Percentiles rank a stretch among this genome's conserved stretches.
phyloP scores from a whole-genome alignment of 495 filamentous ascomycete genomes.

The Amorphotheca resinae region DNA sequence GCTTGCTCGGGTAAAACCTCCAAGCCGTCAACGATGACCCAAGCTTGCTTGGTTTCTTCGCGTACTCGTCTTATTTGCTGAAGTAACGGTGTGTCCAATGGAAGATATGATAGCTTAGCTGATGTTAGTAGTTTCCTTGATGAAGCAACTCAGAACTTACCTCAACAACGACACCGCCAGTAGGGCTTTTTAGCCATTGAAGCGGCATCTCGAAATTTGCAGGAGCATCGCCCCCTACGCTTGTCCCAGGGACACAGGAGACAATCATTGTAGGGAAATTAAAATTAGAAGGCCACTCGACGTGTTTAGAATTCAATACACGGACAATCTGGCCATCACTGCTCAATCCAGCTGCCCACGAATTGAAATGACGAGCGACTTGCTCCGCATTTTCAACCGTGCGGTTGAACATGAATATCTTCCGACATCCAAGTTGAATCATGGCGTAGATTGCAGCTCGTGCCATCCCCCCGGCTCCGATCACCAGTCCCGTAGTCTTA shows the following conservation, averaged over 20 bases:
- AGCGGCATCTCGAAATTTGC: conserved; percentile 65
- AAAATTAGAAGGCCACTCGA: conserved; percentile 52
- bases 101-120: conserved; percentile 56
- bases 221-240: conserved; percentile 45
- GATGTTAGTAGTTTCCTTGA: conserved; percentile 11
- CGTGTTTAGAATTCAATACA: conserved; percentile 43
- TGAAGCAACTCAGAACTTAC: conserved; percentile 22
- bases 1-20: conserved; percentile 73
- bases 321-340: conserved; percentile 40
- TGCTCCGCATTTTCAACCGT: conserved; percentile 41
- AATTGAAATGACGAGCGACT: conserved; percentile 65
- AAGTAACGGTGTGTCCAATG: conserved; percentile 57
- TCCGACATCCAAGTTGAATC: conserved; percentile 62
- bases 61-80: conserved; percentile 48
- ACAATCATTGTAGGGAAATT: conserved; percentile 63
- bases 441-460: conserved; percentile 69
- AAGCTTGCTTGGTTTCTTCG: conserved; percentile 47
- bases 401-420: conserved; percentile 72
- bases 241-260: conserved; percentile 62
- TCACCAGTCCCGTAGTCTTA: conserved; percentile 55
- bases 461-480: conserved; percentile 76
- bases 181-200: conserved; percentile 63
- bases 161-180: conserved; percentile 71
- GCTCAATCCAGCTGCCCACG: conserved; percentile 34
- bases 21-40: conserved; percentile 69